Evolutionary conservation across 192 early-diverging fungal genomes (phyloP), one percentile per base, ranked within the genome.

Genomic region (Polychytrium aggregatum): DNA sequence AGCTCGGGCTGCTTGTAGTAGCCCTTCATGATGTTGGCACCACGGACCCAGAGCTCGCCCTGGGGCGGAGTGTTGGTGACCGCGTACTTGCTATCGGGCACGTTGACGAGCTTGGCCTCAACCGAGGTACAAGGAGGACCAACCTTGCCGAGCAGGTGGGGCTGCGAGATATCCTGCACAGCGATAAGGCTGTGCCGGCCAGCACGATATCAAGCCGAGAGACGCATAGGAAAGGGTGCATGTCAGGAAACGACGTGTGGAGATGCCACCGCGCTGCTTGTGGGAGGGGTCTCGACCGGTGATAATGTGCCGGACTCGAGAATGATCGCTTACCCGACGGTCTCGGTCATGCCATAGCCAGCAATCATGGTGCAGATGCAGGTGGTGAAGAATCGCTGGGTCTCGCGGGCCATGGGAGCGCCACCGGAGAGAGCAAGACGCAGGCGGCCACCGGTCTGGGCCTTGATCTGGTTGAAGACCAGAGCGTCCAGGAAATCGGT

Each of bases 311-410:
- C 65, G 41, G n/a, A 76, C 63, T 45, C 71, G 63, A 41, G 74
- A 71, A 6, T 81, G 79, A n/a, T n/a, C n/a, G n/a, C 16, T 16
- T 16, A 47, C 38, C 46, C 88, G 48, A 72, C 78, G 27, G 76
- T 82, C 66, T 92, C 87, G 45, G 86, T 84, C 63, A 87, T 76
- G 24, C 84, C 91, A 68, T 89, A 93, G 5, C 91, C 94, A 44
- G 86, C 81, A 30, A 93, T 57, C 52, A 91, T 71, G n/a, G 84
- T 79, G 60, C 84, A 88, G 37, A 94, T 52, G 4, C 74, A 59
- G 20, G 81, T 76, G 2, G 79, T 70, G 41, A 97, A 66, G 47
- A 93, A 91, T 44, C 78, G 67, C 56, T 93, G 90, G 29, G 88
- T 93, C 37, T 87, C 85, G 30, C 58, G 17, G 29, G 84, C 86